Base-by-base conservation (phyloP, 164 flowering plant genomes). In the Magnolia kwangsiensis region DNA sequence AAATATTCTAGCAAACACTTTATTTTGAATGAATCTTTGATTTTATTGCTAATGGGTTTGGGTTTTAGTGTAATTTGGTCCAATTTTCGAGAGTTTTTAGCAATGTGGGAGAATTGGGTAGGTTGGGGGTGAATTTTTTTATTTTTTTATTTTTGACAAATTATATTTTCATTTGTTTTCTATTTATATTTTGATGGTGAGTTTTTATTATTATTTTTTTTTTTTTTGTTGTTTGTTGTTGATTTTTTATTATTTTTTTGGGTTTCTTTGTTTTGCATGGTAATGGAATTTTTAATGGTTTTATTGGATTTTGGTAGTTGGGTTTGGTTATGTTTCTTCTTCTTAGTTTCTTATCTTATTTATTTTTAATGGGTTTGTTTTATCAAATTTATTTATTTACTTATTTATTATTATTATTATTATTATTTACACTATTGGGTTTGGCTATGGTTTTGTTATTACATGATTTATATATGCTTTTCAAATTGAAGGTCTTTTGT, bases 1-100 rank as follows among this genome's bases (percentile, higher is more conserved):
- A 93, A 87, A 63, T 61, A 55, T 24, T 50, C 23, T 13, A 50
- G 10, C 8, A 27, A 65, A 20, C 23, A 19, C 14, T 2, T 19
- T 21, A n/a, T 65, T 65, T 65, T 65, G 24, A 24, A 21, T 21
- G 11, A 23, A 65, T 8, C 24, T 24, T 24, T 24, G 27, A 24
- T 24, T 24, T 24, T 24, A 24, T 24, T 24, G 27, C 27, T 24
- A 24, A 1, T 24, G 27, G 27, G 27, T 24, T 24, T 24, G 27
- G 27, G 27, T 24, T 24, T 24, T 1, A 24, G 27, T 24, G 27
- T 24, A 24, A 24, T 24, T 24, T 24, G 27, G 27, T 24, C 27
- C 1, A 1, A 24, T 24, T 24, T 24, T 24, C 27, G 27, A 24
- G 27, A 0, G 27, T 24, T 1, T 24, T 24, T 1, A 24, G 31